Evolutionary conservation across 2,329 filamentous ascomycete species (phyloP), one percentile per base, ranked within the genome.

Genomic region (Lomentospora prolificans): DNA sequence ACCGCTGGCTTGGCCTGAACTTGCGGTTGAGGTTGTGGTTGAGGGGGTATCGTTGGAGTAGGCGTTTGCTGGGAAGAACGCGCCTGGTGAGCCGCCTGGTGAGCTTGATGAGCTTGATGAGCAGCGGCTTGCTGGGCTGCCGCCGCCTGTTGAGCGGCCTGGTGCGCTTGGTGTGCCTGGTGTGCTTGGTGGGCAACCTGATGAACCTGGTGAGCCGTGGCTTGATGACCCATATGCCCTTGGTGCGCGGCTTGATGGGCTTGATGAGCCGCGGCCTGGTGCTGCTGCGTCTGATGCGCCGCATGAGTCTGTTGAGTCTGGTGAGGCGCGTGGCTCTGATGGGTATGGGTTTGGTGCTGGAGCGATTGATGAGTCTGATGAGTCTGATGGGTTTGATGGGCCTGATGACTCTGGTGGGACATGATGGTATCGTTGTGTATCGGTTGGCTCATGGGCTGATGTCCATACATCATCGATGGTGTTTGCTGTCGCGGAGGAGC

Each of bases 401-500:
- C 48, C 33, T 67, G 69, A 33, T 70, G 67, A 12, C 70, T 64
- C 57, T 74, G 70, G 50, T 75, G 75, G 10, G 74, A 72, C 53
- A 75, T 65, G 22, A 76, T 68, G 3, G 69, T 61, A 53, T 75
- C 70, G 61, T 70, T 73, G 52, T 71, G 69, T 53, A 73, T 70
- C 51, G 72, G 64, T 61, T 75, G 73, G 50, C 59, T 62, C 61
- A 75, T 65, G 52, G 71, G 61, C 22, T 63, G 63, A 4, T 69
- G 67, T 52, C 57, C 56, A 31, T 70, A 68, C 48, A 72, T 63
- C 68, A 72, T 69, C 12, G 69, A 65, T 25, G 68, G 64, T 67
- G 77, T 75, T 68, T 74, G 72, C 61, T 71, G 77, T 58, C 70
- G 72, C 58, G 70, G 69, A 46, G 69, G 72, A 24, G 71, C 73